These are phyloP conservation scores for Silene latifolia DNA, from an alignment of 148 eudicot species.

Conservation along the genomic window DNA sequence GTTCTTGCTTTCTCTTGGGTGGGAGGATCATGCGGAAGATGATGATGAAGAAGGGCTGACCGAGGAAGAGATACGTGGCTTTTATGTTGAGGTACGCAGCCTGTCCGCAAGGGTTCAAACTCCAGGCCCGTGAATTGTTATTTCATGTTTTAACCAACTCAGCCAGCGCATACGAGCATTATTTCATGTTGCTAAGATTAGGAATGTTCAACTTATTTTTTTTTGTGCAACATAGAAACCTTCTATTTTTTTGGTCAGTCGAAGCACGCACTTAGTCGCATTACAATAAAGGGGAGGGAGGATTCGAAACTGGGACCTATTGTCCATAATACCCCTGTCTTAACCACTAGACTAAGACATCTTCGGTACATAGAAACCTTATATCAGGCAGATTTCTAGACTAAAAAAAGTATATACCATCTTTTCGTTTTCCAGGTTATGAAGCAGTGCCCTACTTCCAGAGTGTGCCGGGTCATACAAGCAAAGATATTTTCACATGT, in stretches of 20 bases:
- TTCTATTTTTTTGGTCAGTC: too few relatives aligned
- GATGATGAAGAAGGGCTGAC: constrained; percentile 69
- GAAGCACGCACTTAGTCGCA: too few relatives aligned
- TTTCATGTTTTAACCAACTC: not conserved
- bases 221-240: not conserved
- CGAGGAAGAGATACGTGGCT: constrained; percentile 82
- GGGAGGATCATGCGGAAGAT: constrained; percentile 62
- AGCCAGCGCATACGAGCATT: too few relatives aligned
- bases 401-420: not conserved
- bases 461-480: constrained; percentile 30
- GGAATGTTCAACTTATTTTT: not conserved
- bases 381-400: not conserved
- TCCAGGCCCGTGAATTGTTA: not conserved
- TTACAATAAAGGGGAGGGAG: too few relatives aligned
- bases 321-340: too few relatives aligned
- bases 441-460: constrained; percentile 41
- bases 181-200: too few relatives aligned
- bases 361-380: too few relatives aligned
- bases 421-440: constrained; percentile 27
- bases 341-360: too few relatives aligned
- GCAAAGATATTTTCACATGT: constrained; percentile 29
- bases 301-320: too few relatives aligned
- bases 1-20: constrained; percentile 79
- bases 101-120: not conserved
- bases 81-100: constrained; percentile 52